Evolutionary conservation across 2,329 filamentous ascomycete genomes (phyloP).

Genomic region (Fusarium sp.): DNA sequence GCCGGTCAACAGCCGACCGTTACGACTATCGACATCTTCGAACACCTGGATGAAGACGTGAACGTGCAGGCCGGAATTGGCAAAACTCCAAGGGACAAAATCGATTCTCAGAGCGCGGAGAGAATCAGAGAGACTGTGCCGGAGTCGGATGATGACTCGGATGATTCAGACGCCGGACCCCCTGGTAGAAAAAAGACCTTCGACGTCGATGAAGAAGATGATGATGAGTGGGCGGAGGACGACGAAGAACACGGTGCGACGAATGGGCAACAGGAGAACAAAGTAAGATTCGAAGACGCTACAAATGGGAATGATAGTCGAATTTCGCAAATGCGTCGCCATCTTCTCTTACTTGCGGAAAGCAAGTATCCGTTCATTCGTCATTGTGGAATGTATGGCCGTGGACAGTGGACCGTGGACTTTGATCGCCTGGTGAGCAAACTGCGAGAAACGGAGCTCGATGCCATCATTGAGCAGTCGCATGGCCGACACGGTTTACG

Average conservation of each 20-base stretch:
- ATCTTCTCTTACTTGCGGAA: constrained; percentile 77
- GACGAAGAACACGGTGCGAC: constrained; percentile 47
- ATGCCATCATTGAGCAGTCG: constrained; percentile 80
- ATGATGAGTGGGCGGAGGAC: constrained; percentile 49
- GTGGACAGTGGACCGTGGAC: constrained; percentile 84
- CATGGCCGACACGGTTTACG: constrained; percentile 83
- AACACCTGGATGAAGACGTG: constrained; percentile 62
- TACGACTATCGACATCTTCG: constrained; percentile 67
- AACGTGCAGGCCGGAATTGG: constrained; percentile 69
- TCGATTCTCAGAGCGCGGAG: constrained; percentile 60
- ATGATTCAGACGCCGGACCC: constrained; percentile 50
- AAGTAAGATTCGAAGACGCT: constrained; percentile 65
- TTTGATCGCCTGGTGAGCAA: constrained; percentile 77
- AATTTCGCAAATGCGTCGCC: constrained; percentile 72
- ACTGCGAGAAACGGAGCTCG: constrained; percentile 81
- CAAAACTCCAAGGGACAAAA: constrained; percentile 60
- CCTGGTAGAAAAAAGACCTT: constrained; percentile 32
- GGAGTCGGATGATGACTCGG: constrained; percentile 51
- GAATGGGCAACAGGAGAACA: constrained; percentile 54
- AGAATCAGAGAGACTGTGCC: constrained; percentile 57
- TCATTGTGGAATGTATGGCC: constrained; percentile 70
- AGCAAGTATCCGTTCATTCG: constrained; percentile 75
- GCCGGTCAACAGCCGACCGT: constrained; percentile 52
- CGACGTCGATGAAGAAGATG: constrained; percentile 50
- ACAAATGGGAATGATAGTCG: constrained; percentile 56